A percentile compares a stretch with the other conserved stretches of the same genome.
These are phyloP conservation scores for Paralagenidium karlingii DNA, from an alignment of 352 stramenopile genomes.

Conservation along the genomic window DNA sequence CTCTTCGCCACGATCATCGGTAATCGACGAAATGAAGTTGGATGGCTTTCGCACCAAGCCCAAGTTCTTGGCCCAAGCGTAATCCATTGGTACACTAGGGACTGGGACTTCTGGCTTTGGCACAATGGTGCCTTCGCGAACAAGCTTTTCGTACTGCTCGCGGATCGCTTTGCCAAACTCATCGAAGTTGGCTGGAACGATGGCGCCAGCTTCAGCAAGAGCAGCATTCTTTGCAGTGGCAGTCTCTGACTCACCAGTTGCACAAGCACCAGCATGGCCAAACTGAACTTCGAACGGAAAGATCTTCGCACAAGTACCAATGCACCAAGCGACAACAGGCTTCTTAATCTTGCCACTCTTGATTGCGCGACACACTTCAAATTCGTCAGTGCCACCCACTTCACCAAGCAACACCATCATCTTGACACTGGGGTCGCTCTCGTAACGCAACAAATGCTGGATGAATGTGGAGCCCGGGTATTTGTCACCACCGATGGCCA, in stretches of 20 bases:
- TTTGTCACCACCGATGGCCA: constrained; percentile 91
- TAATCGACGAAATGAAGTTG: constrained; percentile 97
- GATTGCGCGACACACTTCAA: constrained; percentile 89
- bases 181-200: constrained; percentile 92
- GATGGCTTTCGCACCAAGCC: constrained; percentile 93
- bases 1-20: constrained; percentile 94
- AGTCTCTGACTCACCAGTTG: constrained; percentile 88
- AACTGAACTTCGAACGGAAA: constrained; percentile 98
- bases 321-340: constrained; percentile 96
- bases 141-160: constrained; percentile 80
- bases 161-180: constrained; percentile 90
- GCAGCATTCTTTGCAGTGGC: constrained; percentile 91
- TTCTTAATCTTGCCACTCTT: constrained; percentile 92
- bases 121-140: constrained; percentile 67
- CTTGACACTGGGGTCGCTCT: constrained; percentile 91
- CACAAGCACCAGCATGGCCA: constrained; percentile 90
- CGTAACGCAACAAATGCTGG: constrained; percentile 93
- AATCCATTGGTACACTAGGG: constrained; percentile 95
- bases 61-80: constrained; percentile 93
- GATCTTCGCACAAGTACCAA: constrained; percentile 94
- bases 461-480: constrained; percentile 96
- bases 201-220: constrained; percentile 77
- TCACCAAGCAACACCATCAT: constrained; percentile 96
- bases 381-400: constrained; percentile 94
- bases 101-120: constrained; percentile 81